Base-by-base conservation (phyloP, 176 grass and related monocot species). In the Pharus latifolius region DNA sequence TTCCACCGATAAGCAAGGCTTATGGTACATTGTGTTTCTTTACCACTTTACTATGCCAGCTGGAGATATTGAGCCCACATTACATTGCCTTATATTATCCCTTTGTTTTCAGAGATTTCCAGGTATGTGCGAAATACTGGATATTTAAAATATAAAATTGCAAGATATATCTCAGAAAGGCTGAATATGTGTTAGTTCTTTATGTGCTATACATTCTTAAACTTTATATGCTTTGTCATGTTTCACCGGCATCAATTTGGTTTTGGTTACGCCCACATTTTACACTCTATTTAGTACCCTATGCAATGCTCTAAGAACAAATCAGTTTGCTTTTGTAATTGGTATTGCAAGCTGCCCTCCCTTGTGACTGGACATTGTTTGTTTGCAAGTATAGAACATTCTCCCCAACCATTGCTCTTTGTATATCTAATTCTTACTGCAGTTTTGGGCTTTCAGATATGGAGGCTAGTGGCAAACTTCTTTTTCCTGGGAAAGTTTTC, bases 1-100 rank as follows among this genome's bases (percentile, higher is more conserved):
- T 96, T 91, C 92, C 88, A 63, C 88, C 92, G 18, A 82, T 96
- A 74, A 84, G 85, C 73, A 96, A 92, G 85, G 88, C 92, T 55
- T 96, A 76, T 69, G 88, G 88, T 30, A 92, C 88, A 72, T 56
- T 82, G 49, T 96, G 92, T 80, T 79, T 96, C 70, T 63, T 89
- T 27, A 82, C 80, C 17, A 82, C 92, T 3, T 62, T 73, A 19
- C 67, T 79, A 7, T 65, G 49, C 57, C 72, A 79, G 61, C 43
- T 96, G 29, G 59, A 65, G 9, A 72, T 96, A 44, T 45, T 96
- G 60, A 0, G 0, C 26, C 57, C 56, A 1, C 0, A 0, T 4
- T 48, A 69, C 74, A 45, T 96, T 24, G 30, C 2, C 18, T 78
- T 96, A 23, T 16, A 35, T 22, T 89, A 89, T 56, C 49, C 82